phyloP scores from a whole-genome alignment of 352 stramenopile genomes.

The Pythium biforme region DNA sequence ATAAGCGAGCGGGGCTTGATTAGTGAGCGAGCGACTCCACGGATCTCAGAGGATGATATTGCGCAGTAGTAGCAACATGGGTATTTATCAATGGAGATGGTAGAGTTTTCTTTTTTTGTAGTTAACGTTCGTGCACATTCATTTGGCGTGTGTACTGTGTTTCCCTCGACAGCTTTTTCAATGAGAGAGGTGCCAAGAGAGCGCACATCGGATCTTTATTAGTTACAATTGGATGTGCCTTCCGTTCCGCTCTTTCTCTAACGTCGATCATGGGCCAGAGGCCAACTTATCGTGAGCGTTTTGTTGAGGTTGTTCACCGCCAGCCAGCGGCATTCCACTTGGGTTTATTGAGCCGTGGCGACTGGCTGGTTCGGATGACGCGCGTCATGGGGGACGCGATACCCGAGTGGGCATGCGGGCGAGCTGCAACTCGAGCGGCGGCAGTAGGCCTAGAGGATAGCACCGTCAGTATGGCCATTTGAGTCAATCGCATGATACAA shows the following conservation, averaged over 20 bases:
- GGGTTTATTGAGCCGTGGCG: constrained; percentile 35
- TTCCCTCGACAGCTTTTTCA: background rate
- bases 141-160: no score
- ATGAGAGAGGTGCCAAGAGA: background rate
- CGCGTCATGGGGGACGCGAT: constrained; percentile 27
- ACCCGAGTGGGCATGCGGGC: constrained; percentile 23
- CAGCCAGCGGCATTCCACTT: constrained; percentile 60
- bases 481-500: background rate
- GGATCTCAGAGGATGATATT: constrained; percentile 1
- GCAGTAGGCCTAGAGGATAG: constrained; percentile 3
- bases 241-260: background rate
- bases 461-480: background rate
- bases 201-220: constrained; percentile 10
- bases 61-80: background rate
- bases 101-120: background rate
- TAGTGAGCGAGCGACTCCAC: background rate
- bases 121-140: no score
- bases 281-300: no score
- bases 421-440: background rate
- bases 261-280: no score
- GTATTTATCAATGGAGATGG: background rate
- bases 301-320: constrained; percentile 37
- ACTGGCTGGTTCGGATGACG: constrained; percentile 1
- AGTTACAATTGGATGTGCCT: constrained; percentile 10
- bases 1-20: constrained; percentile 18